A percentile compares a stretch with the other conserved stretches of the same genome.
Conservation (phyloP, 2,329 filamentous ascomycete genomes). For the Thelonectria blattea region DNA sequence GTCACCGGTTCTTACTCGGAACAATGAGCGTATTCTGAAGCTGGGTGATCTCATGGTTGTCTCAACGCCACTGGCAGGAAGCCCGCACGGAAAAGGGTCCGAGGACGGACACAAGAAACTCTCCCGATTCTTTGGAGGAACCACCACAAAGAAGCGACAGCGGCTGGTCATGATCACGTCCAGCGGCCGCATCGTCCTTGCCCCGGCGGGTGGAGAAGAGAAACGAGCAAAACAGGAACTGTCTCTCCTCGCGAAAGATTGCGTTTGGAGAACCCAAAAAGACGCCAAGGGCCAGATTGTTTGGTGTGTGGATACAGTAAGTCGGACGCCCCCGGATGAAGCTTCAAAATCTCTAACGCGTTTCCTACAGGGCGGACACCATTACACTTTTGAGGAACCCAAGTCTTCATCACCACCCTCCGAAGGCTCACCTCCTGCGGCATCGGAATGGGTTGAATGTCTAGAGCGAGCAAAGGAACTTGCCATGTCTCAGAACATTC, state of each 20-base stretch:
- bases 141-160: conserved; percentile 89
- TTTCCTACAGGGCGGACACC: conserved; percentile 75
- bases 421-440: conserved; percentile 69
- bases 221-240: conserved; percentile 95
- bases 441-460: conserved; percentile 91
- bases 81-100: conserved; percentile 72
- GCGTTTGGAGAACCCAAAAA: conserved; percentile 77
- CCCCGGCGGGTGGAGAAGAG: conserved; percentile 89
- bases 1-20: conserved; percentile 90
- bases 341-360: conserved; percentile 2
- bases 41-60: conserved; percentile 89
- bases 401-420: conserved; percentile 65
- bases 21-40: conserved; percentile 93
- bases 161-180: conserved; percentile 95
- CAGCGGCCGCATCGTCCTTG: conserved; percentile 86
- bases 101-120: conserved; percentile 85
- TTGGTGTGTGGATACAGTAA: conserved; percentile 93
- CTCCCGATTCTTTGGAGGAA: conserved; percentile 90
- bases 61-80: conserved; percentile 77
- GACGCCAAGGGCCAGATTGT: conserved; percentile 87
- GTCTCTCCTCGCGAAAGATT: conserved; percentile 77
- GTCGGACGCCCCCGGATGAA: conserved; percentile 45
- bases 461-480: conserved; percentile 87
- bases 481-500: conserved; percentile 74
- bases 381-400: conserved; percentile 92